phyloP scores from a whole-genome alignment of 2,329 filamentous ascomycete genomes.

The Monilinia fructicola region DNA sequence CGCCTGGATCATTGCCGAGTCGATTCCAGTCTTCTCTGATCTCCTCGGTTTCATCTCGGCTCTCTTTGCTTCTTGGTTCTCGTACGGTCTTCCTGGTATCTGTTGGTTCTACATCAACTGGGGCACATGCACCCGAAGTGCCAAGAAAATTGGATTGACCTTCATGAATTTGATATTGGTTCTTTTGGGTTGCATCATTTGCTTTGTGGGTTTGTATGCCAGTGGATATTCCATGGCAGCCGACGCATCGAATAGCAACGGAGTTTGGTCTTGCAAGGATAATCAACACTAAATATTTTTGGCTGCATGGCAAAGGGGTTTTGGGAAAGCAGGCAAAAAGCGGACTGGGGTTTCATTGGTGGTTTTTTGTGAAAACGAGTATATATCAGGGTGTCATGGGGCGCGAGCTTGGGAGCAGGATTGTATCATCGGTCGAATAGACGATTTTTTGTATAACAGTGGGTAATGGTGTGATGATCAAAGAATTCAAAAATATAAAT shows the following conservation, averaged over 20 bases:
- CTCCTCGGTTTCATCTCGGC: constrained; percentile 62
- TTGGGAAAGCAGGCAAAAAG: not conserved
- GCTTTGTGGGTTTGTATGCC: constrained; percentile 28
- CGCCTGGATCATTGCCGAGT: constrained; percentile 66
- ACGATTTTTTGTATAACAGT: constrained; percentile 5
- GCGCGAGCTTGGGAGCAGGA: not conserved
- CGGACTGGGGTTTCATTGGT: not conserved
- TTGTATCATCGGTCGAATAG: not conserved
- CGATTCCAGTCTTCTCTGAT: constrained; percentile 66
- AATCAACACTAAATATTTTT: constrained; percentile 5
- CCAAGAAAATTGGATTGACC: constrained; percentile 25
- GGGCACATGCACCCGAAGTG: constrained; percentile 40
- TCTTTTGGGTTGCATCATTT: constrained; percentile 26
- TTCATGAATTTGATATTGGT: constrained; percentile 25
- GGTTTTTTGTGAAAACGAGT: not conserved
- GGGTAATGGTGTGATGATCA: constrained; percentile 3
- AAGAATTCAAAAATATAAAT: no score
- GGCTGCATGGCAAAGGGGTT: not conserved
- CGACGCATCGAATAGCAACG: not conserved
- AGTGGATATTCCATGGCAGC: constrained; percentile 21
- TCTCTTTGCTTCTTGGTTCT: constrained; percentile 56
- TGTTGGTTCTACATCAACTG: constrained; percentile 52
- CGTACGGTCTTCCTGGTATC: constrained; percentile 49
- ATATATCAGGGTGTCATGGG: not conserved
- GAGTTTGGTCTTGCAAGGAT: constrained; percentile 22